Evolutionary conservation across 345 rosid species (phyloP).

Genomic region (Abelmoschus esculentus): DNA sequence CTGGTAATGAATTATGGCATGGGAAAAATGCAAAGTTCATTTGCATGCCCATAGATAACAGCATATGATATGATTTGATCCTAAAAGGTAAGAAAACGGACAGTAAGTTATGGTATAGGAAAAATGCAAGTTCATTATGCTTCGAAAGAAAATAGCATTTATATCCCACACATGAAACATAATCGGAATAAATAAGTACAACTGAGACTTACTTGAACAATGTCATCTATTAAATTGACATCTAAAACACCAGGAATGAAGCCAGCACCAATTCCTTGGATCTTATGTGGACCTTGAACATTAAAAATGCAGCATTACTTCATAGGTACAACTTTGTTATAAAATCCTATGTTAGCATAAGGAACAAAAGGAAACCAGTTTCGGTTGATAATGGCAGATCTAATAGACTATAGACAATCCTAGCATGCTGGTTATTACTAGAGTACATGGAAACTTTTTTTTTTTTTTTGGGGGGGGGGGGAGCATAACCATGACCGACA

Average conservation of each 20-base stretch:
- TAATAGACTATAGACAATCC: background rate
- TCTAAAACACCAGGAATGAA: constrained; percentile 48
- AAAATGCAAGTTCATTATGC: constrained; percentile 3
- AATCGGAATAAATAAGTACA: background rate
- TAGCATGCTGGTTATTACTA: background rate
- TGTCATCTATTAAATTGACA: constrained; percentile 34
- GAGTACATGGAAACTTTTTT: background rate
- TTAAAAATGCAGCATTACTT: background rate
- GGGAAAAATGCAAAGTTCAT: background rate
- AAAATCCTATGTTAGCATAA: background rate
- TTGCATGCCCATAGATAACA: background rate
- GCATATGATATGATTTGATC: background rate
- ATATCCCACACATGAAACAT: background rate
- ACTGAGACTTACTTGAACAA: constrained; percentile 10
- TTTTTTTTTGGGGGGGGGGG: no score
- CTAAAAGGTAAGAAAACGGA: background rate
- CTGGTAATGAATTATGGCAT: background rate
- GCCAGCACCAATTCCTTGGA: constrained; percentile 70
- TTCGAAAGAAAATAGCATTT: background rate
- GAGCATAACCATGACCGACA: background rate
- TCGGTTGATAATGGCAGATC: background rate
- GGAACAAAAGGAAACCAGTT: background rate
- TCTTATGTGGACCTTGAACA: constrained; percentile 45
- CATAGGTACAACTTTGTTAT: background rate
- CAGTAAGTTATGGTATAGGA: background rate